Percentiles rank a stretch among this genome's conserved stretches.
These are phyloP conservation scores for Astragalus glycyphyllos DNA, from an alignment of 306 rosid genomes.

Conservation along the genomic window DNA sequence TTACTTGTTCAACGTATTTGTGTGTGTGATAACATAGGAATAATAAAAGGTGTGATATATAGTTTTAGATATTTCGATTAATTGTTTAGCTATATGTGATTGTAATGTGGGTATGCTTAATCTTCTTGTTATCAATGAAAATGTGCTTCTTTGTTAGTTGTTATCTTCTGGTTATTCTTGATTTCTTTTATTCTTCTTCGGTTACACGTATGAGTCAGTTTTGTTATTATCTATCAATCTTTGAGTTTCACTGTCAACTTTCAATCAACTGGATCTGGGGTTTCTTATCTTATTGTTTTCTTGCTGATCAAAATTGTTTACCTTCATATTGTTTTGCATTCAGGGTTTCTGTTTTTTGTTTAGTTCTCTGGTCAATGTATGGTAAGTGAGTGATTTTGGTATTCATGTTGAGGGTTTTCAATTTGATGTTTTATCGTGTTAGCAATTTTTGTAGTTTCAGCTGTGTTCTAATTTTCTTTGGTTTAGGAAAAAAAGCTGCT, in stretches of 20 bases:
- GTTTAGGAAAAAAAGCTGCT: too few relatives aligned
- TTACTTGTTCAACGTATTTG: slow-evolving; percentile 19
- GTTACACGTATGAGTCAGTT: slow-evolving; percentile 26
- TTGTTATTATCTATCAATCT: slow-evolving; percentile 23
- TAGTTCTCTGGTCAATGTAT: background rate
- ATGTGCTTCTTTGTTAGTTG: slow-evolving; percentile 34
- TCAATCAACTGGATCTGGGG: slow-evolving; percentile 54
- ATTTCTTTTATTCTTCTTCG: slow-evolving; percentile 37
- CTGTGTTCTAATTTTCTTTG: slow-evolving; percentile 3
- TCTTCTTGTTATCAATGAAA: slow-evolving; percentile 36
- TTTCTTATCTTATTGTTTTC: slow-evolving; percentile 32
- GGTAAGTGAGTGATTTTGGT: slow-evolving; percentile 17
- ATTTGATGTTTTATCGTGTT: slow-evolving; percentile 23
- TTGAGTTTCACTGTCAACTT: slow-evolving; percentile 26
- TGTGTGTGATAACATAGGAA: slow-evolving; percentile 34
- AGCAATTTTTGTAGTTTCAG: background rate
- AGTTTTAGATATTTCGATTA: slow-evolving; percentile 40
- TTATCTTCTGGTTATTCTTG: slow-evolving; percentile 31
- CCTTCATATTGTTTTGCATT: slow-evolving; percentile 1
- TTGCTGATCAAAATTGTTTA: slow-evolving; percentile 32
- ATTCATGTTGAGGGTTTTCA: slow-evolving; percentile 10
- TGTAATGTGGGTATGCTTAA: slow-evolving; percentile 39
- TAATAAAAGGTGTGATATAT: slow-evolving; percentile 33
- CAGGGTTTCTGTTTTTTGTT: background rate
- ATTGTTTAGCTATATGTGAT: slow-evolving; percentile 32